Conservation (phyloP, 306 rosid genomes). For the Fagus crenata region DNA sequence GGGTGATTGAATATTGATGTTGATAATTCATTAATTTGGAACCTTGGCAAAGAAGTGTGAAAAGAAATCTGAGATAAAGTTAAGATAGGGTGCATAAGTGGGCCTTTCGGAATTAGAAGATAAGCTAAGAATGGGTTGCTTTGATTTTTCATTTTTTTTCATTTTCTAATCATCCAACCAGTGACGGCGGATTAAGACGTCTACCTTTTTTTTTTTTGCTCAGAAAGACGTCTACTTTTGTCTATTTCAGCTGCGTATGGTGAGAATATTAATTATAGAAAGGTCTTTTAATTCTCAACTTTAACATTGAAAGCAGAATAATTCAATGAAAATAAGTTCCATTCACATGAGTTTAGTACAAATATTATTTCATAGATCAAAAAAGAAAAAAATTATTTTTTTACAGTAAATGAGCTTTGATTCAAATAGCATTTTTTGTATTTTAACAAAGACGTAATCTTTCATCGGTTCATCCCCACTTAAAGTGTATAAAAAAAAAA, state of each 20-base stretch:
- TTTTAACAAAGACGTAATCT: no score
- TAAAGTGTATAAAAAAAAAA: no score
- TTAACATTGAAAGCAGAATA: no score
- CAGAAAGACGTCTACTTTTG: conserved; percentile 18
- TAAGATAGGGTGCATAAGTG: conserved; percentile 12
- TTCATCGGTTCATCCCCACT: no score
- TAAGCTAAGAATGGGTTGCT: conserved; percentile 36
- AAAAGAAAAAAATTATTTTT: no score
- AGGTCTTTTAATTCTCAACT: no score
- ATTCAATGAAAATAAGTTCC: no score
- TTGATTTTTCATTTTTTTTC: conserved; percentile 26
- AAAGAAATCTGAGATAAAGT: background rate
- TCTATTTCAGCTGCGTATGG: conserved; percentile 1
- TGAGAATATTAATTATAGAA: no score
- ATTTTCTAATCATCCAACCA: conserved; percentile 35
- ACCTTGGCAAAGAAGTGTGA: conserved; percentile 2
- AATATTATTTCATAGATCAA: no score
- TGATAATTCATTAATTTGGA: background rate
- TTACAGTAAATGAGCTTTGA: no score
- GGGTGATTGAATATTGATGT: background rate
- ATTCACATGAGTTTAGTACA: no score
- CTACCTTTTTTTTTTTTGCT: background rate
- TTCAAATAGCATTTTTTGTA: no score
- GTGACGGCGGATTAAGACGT: conserved; percentile 37
- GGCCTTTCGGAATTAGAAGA: conserved; percentile 25